Base-by-base conservation (phyloP, 441 rosid genomes). In the Corymbia citriodora region DNA sequence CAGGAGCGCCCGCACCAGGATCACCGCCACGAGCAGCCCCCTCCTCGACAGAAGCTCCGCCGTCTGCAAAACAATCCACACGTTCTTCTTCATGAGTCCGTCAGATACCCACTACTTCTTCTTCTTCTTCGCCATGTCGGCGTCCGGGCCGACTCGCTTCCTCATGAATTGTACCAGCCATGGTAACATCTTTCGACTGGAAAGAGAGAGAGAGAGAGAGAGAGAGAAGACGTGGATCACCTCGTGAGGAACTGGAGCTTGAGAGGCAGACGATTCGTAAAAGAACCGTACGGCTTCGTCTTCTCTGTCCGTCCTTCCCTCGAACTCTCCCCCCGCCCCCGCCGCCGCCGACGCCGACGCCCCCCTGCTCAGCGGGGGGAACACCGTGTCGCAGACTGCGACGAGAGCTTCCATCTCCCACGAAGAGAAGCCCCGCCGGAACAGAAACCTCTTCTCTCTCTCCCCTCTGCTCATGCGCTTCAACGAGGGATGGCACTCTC, bases 261-360 rank as follows among this genome's bases (percentile, higher is more conserved):
- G 92, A 90, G 95, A 94, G 4, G 92, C 99, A 15, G 98, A 97
- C 81, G 95, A 90, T 88, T 87, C 48, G 83, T 90, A 94, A 93
- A 96, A 97, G 25, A 92, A 92, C 29, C 93, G 94, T n/a, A 94
- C 57, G 29, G 94, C 90, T 55, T 91, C 90, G 50, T 11, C 88
- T 36, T 87, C 91, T 45, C 74, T 88, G 7, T 45, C 86, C 11
- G 29, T 8, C 27, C 53, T 49, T 13, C 86, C 86, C 53, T 79
- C 31, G 31, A 45, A 25, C 86, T 79, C 17, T 13, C 11, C 19
- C 29, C 16, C 50, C 16, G 6, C 52, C 15, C 6, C 15, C 4
- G 1, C 82, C 50, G 12, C 49, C 7, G 9, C 50, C 85, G 31
- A 53, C 18, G 1, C 16, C 36, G 57, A 8, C 19, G 57, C 57